Evolutionary conservation across 164 flowering plant genomes (phyloP).

Genomic region (Tetrastigma voinierianum): DNA sequence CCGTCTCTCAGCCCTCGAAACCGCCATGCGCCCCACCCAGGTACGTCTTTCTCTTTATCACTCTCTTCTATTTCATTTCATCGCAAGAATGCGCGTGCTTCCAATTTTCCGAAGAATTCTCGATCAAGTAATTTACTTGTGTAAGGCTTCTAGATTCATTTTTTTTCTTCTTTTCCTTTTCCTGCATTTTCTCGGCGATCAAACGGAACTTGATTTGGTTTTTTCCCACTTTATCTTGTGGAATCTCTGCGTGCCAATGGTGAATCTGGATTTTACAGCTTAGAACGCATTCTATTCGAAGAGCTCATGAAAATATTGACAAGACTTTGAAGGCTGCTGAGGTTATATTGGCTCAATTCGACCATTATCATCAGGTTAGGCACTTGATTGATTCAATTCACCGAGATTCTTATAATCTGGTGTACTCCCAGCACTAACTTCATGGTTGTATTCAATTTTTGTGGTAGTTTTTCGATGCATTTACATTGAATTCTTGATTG

Average conservation of each 20-base stretch:
- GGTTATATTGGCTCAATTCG: conserved; percentile 78
- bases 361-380: conserved; percentile 71
- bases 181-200: no score
- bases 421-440: no score
- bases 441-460: no score
- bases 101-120: no score
- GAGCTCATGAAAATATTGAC: conserved; percentile 94
- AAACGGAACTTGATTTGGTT: no score
- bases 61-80: background rate
- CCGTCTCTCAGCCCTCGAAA: conserved; percentile 88
- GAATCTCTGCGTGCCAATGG: background rate
- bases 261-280: conserved; percentile 38
- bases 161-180: no score
- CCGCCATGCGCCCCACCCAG: conserved; percentile 98
- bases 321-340: conserved; percentile 91
- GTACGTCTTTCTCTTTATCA: conserved; percentile 22
- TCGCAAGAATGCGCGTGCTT: background rate
- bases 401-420: no score
- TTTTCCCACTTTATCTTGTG: background rate
- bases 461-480: background rate
- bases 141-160: no score
- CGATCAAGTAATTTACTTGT: no score
- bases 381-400: no score
- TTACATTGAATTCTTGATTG: no score
- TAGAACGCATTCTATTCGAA: conserved; percentile 83